A percentile compares a stretch with the other conserved stretches of the same genome.
Conservation (phyloP, 148 eudicot genomes). For the Bassia scoparia region DNA sequence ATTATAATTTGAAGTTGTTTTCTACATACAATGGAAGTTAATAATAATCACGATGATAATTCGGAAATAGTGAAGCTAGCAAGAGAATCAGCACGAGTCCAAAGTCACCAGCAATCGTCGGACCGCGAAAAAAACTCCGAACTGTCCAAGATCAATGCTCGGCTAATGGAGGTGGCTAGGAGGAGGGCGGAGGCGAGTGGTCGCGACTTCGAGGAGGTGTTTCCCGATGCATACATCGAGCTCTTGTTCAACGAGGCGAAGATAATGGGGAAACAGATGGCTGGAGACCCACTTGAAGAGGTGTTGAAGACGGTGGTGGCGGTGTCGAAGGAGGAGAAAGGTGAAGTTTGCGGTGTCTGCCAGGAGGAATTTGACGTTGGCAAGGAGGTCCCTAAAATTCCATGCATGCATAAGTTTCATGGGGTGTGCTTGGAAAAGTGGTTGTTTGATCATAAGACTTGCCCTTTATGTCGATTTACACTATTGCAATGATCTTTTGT, state of each 20-base stretch:
- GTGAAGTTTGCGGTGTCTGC: slow-evolving; percentile 5
- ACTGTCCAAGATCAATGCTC: background rate
- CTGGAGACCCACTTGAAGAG: background rate
- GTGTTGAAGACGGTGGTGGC: background rate
- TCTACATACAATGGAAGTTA: too few relatives aligned
- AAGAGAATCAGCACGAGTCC: too few relatives aligned
- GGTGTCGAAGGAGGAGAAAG: background rate
- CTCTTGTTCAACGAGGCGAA: background rate
- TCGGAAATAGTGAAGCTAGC: too few relatives aligned
- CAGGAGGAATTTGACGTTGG: slow-evolving; percentile 12
- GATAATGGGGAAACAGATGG: background rate
- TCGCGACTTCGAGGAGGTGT: background rate
- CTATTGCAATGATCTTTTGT: background rate
- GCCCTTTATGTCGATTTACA: slow-evolving; percentile 6
- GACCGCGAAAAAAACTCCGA: too few relatives aligned
- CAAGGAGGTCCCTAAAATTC: background rate
- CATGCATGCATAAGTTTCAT: slow-evolving; percentile 20
- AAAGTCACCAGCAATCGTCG: too few relatives aligned
- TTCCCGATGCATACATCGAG: background rate
- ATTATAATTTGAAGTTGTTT: too few relatives aligned
- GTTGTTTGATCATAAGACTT: slow-evolving; percentile 7
- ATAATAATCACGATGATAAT: too few relatives aligned
- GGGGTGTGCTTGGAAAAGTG: slow-evolving; percentile 15
- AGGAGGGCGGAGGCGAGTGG: background rate
- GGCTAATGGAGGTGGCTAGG: background rate